phyloP scores from a whole-genome alignment of 495 filamentous ascomycete genomes.

The Aspergillus nidulans region DNA sequence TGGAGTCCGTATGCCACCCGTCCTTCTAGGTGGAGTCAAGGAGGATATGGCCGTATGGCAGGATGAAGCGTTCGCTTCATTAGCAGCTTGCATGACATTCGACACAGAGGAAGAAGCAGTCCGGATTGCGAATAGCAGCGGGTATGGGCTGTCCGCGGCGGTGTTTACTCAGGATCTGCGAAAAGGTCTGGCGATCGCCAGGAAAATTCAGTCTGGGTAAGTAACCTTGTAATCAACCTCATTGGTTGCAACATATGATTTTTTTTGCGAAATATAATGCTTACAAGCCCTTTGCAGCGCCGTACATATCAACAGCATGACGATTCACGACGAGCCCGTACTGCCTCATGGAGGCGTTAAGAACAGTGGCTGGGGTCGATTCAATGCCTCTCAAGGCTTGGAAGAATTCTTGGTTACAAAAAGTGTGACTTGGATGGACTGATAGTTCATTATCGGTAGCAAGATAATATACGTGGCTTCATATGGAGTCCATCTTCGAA shows the following conservation, averaged over 20 bases:
- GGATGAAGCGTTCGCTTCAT: conserved; percentile 75
- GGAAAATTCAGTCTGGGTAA: conserved; percentile 43
- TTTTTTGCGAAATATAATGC: not conserved
- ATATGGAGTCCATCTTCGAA: not conserved
- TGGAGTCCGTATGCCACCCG: conserved; percentile 61
- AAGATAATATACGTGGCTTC: not conserved
- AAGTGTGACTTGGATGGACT: conserved; percentile 69
- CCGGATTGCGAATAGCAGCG: conserved; percentile 42
- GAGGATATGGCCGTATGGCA: conserved; percentile 75
- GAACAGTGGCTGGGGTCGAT: conserved; percentile 73
- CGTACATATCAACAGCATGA: conserved; percentile 88
- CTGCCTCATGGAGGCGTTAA: conserved; percentile 84
- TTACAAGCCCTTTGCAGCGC: conserved; percentile 31
- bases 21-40: conserved; percentile 62
- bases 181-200: conserved; percentile 40
- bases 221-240: conserved; percentile 4
- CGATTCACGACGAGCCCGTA: conserved; percentile 74
- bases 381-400: conserved; percentile 51
- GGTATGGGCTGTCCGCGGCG: conserved; percentile 44
- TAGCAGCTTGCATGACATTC: conserved; percentile 48
- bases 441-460: not conserved
- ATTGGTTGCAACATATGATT: not conserved
- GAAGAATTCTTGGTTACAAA: conserved; percentile 80
- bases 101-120: conserved; percentile 45
- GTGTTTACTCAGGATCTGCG: conserved; percentile 46